phyloP scores from a whole-genome alignment of 352 stramenopile genomes.

The Elongisporangium anandrum region DNA sequence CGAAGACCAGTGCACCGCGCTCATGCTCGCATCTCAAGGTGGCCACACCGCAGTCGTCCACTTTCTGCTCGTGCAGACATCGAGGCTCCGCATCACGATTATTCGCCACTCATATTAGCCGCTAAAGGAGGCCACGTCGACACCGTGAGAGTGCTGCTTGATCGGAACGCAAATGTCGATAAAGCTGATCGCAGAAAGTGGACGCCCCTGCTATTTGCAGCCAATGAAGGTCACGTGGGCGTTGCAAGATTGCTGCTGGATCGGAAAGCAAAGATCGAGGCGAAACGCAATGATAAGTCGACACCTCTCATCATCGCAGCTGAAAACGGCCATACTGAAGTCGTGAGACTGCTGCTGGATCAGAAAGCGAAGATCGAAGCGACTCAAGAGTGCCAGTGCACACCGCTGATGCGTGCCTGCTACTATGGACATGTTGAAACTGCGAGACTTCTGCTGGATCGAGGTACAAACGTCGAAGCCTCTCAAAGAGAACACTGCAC shows the following conservation, averaged over 20 bases:
- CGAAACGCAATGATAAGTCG: not conserved
- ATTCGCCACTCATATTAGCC: not conserved
- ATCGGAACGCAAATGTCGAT: not conserved
- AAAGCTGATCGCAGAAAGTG: not conserved
- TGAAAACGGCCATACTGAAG: not conserved
- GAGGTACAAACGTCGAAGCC: not conserved
- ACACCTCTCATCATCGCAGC: not conserved
- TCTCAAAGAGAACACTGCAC: not conserved
- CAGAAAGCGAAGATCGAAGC: not conserved
- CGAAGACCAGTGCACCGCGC: not conserved
- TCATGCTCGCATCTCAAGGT: not conserved
- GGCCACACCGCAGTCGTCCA: too few species aligned
- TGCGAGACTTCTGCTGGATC: not conserved
- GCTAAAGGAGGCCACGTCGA: not conserved
- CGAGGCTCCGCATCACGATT: not conserved
- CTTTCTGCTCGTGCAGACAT: not conserved
- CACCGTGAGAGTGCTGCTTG: not conserved
- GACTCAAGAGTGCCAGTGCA: not conserved
- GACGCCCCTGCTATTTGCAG: not conserved
- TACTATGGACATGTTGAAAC: not conserved
- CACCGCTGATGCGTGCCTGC: not conserved
- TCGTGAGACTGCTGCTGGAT: not conserved
- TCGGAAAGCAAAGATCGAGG: not conserved
- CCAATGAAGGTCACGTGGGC: not conserved
- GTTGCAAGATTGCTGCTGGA: constrained; percentile 1